Evolutionary conservation across 768 basidiomycete genomes (phyloP).

Genomic region (Boletus reticuloceps): DNA sequence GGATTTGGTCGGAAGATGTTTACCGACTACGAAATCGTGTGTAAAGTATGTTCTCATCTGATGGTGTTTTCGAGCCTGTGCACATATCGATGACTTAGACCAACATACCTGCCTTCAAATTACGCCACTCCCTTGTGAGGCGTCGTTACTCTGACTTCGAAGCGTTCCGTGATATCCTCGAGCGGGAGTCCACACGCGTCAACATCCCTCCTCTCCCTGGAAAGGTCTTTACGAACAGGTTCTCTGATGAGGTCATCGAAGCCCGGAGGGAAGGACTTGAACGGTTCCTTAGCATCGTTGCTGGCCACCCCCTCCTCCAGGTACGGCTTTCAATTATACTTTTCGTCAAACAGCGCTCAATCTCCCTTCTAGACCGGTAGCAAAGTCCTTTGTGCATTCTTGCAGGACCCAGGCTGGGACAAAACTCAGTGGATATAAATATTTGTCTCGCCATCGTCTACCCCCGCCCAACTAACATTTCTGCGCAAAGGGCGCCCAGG

Average conservation of each 20-base stretch:
- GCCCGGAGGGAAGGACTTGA: slow-evolving; percentile 88
- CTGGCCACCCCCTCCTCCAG: slow-evolving; percentile 95
- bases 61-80: slow-evolving; percentile 2
- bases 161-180: slow-evolving; percentile 96
- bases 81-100: slow-evolving; percentile 51
- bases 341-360: slow-evolving; percentile 3
- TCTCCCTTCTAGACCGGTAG: slow-evolving; percentile 71
- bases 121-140: slow-evolving; percentile 87
- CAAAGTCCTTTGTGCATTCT: slow-evolving; percentile 93
- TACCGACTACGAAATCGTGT: slow-evolving; percentile 98
- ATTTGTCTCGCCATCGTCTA: not conserved
- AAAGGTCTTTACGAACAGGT: slow-evolving; percentile 97
- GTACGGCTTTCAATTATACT: slow-evolving; percentile 39
- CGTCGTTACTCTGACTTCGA: slow-evolving; percentile 92
- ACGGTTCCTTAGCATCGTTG: slow-evolving; percentile 92
- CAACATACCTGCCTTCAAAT: slow-evolving; percentile 98
- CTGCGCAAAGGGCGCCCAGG: slow-evolving; percentile 6
- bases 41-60: slow-evolving; percentile 59
- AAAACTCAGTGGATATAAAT: slow-evolving; percentile 71
- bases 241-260: slow-evolving; percentile 98
- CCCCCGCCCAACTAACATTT: not conserved
- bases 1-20: slow-evolving; percentile 99
- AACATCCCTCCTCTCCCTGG: slow-evolving; percentile 98
- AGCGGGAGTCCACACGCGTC: slow-evolving; percentile 94
- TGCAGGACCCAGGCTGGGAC: slow-evolving; percentile 94